phyloP scores from a whole-genome alignment of 495 filamentous ascomycete genomes.

The Penicillium subrubescens region DNA sequence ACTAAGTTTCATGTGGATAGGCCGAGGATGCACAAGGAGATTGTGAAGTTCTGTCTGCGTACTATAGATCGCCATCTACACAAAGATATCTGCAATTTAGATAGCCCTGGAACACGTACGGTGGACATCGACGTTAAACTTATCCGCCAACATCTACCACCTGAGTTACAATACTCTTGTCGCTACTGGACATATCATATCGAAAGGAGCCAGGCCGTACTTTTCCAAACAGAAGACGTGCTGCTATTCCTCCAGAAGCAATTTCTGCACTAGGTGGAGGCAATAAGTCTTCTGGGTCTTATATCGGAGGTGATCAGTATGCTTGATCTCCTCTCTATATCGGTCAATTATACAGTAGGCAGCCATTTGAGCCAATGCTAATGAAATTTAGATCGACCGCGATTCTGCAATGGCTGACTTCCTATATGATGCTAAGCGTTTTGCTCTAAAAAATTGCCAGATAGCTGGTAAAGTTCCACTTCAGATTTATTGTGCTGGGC shows the following conservation, averaged over 20 bases:
- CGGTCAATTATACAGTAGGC: not conserved
- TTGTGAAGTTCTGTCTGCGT: not conserved
- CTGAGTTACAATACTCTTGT: not conserved
- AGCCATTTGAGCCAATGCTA: too few relatives aligned
- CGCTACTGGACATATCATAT: not conserved
- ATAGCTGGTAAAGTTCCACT: too few relatives aligned
- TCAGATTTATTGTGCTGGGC: too few relatives aligned
- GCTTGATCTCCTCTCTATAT: not conserved
- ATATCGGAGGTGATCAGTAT: not conserved
- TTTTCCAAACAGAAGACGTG: not conserved
- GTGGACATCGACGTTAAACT: not conserved
- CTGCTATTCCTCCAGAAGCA: not conserved
- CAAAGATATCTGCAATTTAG: not conserved
- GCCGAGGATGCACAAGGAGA: not conserved
- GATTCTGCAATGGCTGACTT: too few relatives aligned
- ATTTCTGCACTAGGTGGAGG: not conserved
- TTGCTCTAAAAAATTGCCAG: too few relatives aligned
- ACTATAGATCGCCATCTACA: not conserved
- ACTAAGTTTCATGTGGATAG: not conserved
- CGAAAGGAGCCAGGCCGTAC: not conserved
- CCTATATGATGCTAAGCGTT: too few relatives aligned
- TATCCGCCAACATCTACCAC: not conserved
- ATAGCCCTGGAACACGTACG: not conserved
- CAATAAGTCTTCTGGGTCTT: not conserved
- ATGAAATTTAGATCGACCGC: too few relatives aligned